Evolutionary conservation across 202 grass and related monocot species (phyloP), one percentile per base, ranked within the genome.

Genomic region (Sporobolus alterniflorus): DNA sequence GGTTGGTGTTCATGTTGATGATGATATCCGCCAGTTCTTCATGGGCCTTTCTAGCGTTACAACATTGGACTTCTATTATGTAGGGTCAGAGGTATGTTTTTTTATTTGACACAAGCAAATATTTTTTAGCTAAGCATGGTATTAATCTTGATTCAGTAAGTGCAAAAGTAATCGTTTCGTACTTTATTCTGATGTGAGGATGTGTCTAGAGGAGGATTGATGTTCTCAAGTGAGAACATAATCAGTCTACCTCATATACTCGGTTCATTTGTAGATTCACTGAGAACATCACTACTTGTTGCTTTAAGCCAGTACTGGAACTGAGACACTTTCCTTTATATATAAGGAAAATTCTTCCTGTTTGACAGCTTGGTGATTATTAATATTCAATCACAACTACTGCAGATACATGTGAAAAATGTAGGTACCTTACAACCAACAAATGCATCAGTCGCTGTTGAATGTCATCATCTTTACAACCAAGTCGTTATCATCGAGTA

Each of bases 11-110:
- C 0, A 6, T 73, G 17, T 18, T 56, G 5, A 32, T 44, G 11
- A n/a, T 56, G 77, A 55, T 14, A 29, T 69, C 49, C 2, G 3
- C 21, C 84, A 69, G 7, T 56, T 80, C 16, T 64, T 80, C 64
- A n/a, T 5, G 4, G 1, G 11, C 49, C 64, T 80, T 56, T 57
- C 64, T 57, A 17, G 25, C 30, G 25, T 69, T 11, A 57, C 24
- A 6, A 15, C 56, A n/a, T 80, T 57, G 50, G 3, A 69, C 1
- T 57, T 80, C 9, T 0, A 7, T 9, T 69, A 80, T 7, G 0
- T 0, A 1, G 34, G 24, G 57, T 0, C 2, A 42, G 40, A 0
- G 77, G 64, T 80, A 80, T 6, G 24, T 51, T n/a, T 43, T 3
- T 30, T 69, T 17, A 51, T 51, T 51, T 51, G 49, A 51, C 20